Base-by-base conservation (phyloP, 23 red algal species). In the Chondrus crispus region DNA sequence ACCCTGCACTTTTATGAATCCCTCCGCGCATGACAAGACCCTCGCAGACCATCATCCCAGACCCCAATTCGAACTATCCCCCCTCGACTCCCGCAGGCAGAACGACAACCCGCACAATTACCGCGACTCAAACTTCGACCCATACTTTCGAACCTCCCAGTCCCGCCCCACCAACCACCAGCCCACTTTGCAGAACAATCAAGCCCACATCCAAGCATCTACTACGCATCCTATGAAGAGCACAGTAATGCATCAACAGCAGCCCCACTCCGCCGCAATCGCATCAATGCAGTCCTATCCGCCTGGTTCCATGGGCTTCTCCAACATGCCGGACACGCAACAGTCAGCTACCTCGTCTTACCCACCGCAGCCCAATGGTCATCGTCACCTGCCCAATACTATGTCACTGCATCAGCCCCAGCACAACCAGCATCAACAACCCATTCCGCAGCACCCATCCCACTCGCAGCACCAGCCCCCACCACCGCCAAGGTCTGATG, bases 1-100 rank as follows among this genome's bases (percentile, higher is more conserved):
- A n/a, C n/a, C 82, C 82, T 32, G 30, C 62, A 86, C 50, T 64
- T 68, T 86, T 58, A 58, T 68, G 82, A 58, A 86, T 69, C 82
- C 82, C 54, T 69, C 82, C 82, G 46, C 82, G 32, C 82, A 86
- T 47, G 62, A 58, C 24, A 44, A 58, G 58, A 39, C 52, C 30
- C 82, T 63, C 32, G 32, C 82, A 58, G 63, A 71, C 66, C 58
- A 51, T 46, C 82, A 64, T 64, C 58, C 57, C 42, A 10, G 60
- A 39, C 28, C 82, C 58, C 12, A 68, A 86, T 63, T 40, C 62
- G 55, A 64, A 86, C 62, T 72, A 58, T n/a, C 85, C 20, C 85
- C 85, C 42, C 85, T 89, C 85, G 49, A 72, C 73, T 70, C 58
- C 68, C 49, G 49, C 68, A 73, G 26, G 9, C 60, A 66, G 26